Base-by-base conservation (phyloP, 2,329 filamentous ascomycete species). In the Aspergillus brunneoviolaceus region DNA sequence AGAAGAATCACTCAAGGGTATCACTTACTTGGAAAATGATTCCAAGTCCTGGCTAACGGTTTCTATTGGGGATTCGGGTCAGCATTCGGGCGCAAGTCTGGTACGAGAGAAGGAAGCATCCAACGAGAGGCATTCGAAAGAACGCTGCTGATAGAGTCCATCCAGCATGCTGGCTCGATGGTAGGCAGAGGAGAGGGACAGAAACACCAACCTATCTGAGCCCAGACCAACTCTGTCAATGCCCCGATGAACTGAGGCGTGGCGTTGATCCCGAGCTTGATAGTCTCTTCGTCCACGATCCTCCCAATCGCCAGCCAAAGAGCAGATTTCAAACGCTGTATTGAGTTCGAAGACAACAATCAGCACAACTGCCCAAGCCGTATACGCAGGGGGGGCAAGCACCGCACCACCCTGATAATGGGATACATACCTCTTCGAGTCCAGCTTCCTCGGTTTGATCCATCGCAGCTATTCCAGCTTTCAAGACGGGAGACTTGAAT, bases 161-260 rank as follows among this genome's bases (percentile, higher is more conserved):
- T 45, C 39, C 14, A 35, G 39, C 16, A 6, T 19, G 6, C 1
- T 45, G 39, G 5, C 14, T 45, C 14, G 11, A 45, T 19, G 39
- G 14, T 14, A 45, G 23, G 45, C 19, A 49, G 4, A 9, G 16
- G n/a, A 21, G 5, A 31, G 16, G 49, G 19, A 55, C 50, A 14
- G 25, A 45, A 23, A 3, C 23, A 23, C 51, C 51, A 82, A 94
- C 92, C 90, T 55, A 96, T 89, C 67, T 96, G 92, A 1, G 87
- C 85, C 87, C 91, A 96, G 7, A 94, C 89, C 75, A 96, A 85
- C 75, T 96, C 92, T 0, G 91, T 95, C 71, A 96, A 76, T 0
- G 89, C 86, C 9, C 89, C 92, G 67, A 96, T 96, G 75, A 96
- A 96, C 71, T 96, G 92, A 1, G 91, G 91, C 27, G 94, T 96